Evolutionary conservation across 805 yeast genomes (phyloP), one percentile per base, ranked within the genome.

Genomic region (Nakazawaea wickerhamii): DNA sequence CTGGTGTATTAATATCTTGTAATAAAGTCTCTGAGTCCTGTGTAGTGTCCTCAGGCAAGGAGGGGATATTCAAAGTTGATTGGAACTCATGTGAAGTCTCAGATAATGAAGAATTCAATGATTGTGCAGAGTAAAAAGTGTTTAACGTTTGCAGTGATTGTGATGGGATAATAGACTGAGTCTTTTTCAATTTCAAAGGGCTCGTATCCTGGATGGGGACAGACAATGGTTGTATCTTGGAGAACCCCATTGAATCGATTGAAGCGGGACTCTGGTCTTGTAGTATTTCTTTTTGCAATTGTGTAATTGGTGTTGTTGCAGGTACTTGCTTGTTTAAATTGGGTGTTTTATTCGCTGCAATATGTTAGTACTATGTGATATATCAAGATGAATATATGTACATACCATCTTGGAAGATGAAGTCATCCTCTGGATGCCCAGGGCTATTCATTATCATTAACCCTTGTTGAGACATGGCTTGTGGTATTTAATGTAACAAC

Each of bases 231-330:
- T 30, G 33, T 18, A 48, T 38, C 31, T 43, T 33, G 26, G 37
- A 20, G 21, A 48, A 43, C 3, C 51, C 51, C 13, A 48, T 30
- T 8, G 45, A 41, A 35, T 48, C 51, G 5, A 48, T 40, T 9
- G 51, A 48, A 13, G 51, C 51, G 4, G 51, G 51, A 31, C 49
- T 46, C 11, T 26, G 19, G 22, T 47, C 38, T 14, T 36, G 40
- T 2, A 41, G 22, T 13, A 41, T 36, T 18, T 41, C 40, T 19
- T 41, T 20, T n/a, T 30, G 40, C 19, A 41, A 26, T 25, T 41
- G 36, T 2, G 44, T 36, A 23, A 41, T 41, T 4, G 44, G 44
- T 8, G 44, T 41, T 14, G 15, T 22, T 8, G 30, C 18, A 10
- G 40, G 44, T 13, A 23, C n/a, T 11, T 31, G 15, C 17, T 31